Evolutionary conservation across 2,329 filamentous ascomycete species (phyloP), one percentile per base, ranked within the genome.

Genomic region (Fusarium subtropicale): DNA sequence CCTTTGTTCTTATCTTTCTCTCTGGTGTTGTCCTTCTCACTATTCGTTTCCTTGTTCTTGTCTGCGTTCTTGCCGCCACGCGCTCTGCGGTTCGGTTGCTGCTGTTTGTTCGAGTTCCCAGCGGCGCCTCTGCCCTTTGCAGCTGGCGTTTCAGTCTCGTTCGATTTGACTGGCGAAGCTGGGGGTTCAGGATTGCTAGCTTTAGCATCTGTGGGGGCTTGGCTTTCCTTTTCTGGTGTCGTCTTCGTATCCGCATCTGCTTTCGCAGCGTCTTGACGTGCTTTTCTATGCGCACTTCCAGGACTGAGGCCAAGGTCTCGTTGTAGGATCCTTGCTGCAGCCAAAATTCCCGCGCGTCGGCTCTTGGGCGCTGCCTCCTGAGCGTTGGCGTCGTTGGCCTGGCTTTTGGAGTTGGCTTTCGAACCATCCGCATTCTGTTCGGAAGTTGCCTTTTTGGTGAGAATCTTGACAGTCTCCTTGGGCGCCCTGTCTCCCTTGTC

Each of bases 301-400:
- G 88, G 87, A 61, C 86, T 90, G 1, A 91, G 82, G 22, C 89
- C 89, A 20, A 91, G 82, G 66, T 92, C 89, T 34, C 89, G 86
- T 76, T 91, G 88, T 20, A 92, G 74, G 55, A 91, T 88, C 18
- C 88, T 85, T 13, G 89, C 88, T 13, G 89, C 88, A 11, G 88
- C 87, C 31, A 88, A 84, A 54, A 90, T 89, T n/a, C 85, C 87
- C 8, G 85, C 85, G 42, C 86, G 83, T 30, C 87, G 86, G 60
- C 83, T 88, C 78, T 88, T 90, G 3, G 84, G 81, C 2, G 75
- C 68, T 28, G 60, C 77, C 5, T 83, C 80, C 20, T 76, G 70
- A 16, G 79, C 73, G 45, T 62, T 69, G 9, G 74, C 38, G 36
- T 78, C 75, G 44, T 51, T 70, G 24, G 36, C 41, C 31, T 85